These are phyloP conservation scores for Passalora sequoiae DNA, from an alignment of 2,329 filamentous ascomycete species.

Conservation along the genomic window DNA sequence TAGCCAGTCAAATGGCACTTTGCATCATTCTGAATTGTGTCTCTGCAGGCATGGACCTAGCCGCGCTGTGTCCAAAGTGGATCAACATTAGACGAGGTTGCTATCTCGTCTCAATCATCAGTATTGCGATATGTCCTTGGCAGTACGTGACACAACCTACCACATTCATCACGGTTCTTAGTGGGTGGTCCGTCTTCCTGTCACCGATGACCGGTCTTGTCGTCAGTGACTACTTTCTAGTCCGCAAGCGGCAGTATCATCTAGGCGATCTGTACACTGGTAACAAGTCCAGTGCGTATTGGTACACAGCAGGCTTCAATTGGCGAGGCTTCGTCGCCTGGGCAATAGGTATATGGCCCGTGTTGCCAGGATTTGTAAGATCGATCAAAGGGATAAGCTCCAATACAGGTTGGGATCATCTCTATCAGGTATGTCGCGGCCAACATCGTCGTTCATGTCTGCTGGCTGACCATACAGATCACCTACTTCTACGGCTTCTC, in stretches of 20 bases:
- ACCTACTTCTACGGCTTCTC: conserved; percentile 20
- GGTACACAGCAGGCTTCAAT: conserved; percentile 20
- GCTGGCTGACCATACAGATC: not conserved
- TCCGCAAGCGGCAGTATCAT: conserved; percentile 21
- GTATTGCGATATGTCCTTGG: conserved; percentile 38
- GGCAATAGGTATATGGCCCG: conserved; percentile 14
- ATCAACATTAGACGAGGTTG: conserved; percentile 42
- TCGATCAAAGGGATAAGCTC: conserved; percentile 8
- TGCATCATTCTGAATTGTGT: conserved; percentile 38
- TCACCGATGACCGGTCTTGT: conserved; percentile 38
- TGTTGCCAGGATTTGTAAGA: conserved; percentile 18
- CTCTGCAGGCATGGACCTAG: conserved; percentile 40
- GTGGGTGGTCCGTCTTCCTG: conserved; percentile 40
- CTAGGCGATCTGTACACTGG: conserved; percentile 20
- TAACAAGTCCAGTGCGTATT: conserved; percentile 16
- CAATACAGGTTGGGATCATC: conserved; percentile 11
- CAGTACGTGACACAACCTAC: conserved; percentile 38
- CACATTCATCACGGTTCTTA: conserved; percentile 41
- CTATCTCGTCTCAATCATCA: conserved; percentile 37
- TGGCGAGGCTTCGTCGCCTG: conserved; percentile 21
- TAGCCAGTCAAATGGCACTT: conserved; percentile 25
- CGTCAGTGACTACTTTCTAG: conserved; percentile 40
- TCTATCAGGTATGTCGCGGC: conserved; percentile 6
- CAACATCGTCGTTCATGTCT: not conserved
- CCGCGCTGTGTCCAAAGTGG: conserved; percentile 39